phyloP scores from a whole-genome alignment of 805 yeast genomes.

The Lachancea waltii region DNA sequence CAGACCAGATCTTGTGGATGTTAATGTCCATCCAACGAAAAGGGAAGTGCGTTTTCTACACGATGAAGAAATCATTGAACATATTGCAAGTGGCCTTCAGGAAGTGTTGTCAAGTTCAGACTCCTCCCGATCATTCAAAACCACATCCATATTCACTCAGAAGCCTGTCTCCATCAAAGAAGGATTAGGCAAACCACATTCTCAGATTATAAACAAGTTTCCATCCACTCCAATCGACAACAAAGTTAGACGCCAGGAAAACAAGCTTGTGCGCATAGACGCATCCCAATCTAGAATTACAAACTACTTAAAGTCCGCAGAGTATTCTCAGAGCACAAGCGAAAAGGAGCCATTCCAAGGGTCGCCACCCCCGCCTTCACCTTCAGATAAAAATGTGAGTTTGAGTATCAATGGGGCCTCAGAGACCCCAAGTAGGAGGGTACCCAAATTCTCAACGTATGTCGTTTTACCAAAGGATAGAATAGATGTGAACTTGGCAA shows the following conservation, averaged over 20 bases:
- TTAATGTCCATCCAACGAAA: constrained; percentile 93
- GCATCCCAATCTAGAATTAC: constrained; percentile 30
- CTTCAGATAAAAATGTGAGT: no score
- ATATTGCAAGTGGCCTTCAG: constrained; percentile 45
- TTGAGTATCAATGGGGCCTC: background rate
- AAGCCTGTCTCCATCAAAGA: constrained; percentile 4
- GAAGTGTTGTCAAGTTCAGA: constrained; percentile 50
- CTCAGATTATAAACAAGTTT: constrained; percentile 3
- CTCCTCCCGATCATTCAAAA: constrained; percentile 57
- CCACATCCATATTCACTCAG: constrained; percentile 43
- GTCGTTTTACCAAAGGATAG: constrained; percentile 24
- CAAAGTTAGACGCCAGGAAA: constrained; percentile 27
- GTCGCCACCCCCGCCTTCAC: background rate
- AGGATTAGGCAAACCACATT: constrained; percentile 5
- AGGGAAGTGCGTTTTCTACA: constrained; percentile 79
- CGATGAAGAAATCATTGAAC: constrained; percentile 79
- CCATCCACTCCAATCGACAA: constrained; percentile 8
- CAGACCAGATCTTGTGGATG: constrained; percentile 70
- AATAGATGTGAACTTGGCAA: constrained; percentile 45
- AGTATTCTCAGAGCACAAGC: background rate
- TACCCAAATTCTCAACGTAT: constrained; percentile 9
- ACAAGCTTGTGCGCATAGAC: constrained; percentile 32
- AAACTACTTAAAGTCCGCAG: constrained; percentile 17
- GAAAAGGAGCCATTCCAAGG: no score
- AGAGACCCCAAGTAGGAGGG: background rate